Evolutionary conservation across 106 monocot species (phyloP), one percentile per base, ranked within the genome.

Genomic region (Dioscorea alata): DNA sequence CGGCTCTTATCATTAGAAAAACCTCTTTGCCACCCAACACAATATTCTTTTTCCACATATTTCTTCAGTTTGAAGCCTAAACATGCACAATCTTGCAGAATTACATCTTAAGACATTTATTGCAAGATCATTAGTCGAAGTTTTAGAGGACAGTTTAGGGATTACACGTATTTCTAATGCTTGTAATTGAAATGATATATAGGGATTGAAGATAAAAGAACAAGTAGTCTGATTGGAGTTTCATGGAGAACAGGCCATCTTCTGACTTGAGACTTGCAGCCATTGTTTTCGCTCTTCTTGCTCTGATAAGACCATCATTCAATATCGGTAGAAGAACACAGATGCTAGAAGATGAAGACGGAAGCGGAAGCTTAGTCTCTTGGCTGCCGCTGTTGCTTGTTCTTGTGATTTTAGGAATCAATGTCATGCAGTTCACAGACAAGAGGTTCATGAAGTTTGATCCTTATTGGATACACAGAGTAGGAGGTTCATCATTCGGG

Each of bases 381-480:
- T 64, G 78, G 72, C 84, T 80, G 19, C 84, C 87, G 3, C 12
- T 78, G 57, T 21, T 86, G 50, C 81, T 89, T 48, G 60, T 86
- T 13, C 24, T 83, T 15, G 54, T 96, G 20, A 69, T 91, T 51
- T 33, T 71, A 7, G 83, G 67, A 4, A 80, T 86, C 79, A 80
- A 71, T 70, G 48, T 89, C 20, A 70, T 80, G 6, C 79, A 83
- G 63, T 76, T 86, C 52, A 3, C 82, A 60, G 91, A 96, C 23
- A 50, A 71, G 18, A 77, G 95, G 31, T 80, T 61, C 65, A 48
- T 66, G 66, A 71, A 84, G 75, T 82, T 96, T 52, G 95, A 96
- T 69, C 91, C 86, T 5, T 88, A 96, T 68, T 96, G 88, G 91
- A 96, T 96, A 31, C 95, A 96, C 32, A 70, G 95, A 28, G 85